Conservation (phyloP, 306 rosid genomes). For the Cotoneaster glaucophyllus region DNA sequence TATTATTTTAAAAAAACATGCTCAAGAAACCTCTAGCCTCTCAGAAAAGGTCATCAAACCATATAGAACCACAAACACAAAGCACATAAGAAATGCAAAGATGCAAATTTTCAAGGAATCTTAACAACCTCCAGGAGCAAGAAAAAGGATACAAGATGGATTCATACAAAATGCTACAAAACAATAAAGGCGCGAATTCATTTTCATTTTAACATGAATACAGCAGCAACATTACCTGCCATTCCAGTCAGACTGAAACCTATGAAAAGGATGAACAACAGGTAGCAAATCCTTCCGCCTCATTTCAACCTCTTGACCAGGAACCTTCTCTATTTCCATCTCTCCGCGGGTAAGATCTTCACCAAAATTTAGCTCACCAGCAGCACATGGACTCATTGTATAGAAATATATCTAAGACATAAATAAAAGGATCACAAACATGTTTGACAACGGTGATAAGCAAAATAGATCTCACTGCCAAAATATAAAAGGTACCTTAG, state of each 20-base stretch:
- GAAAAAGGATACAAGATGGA: not conserved
- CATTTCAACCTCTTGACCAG: conserved; percentile 62
- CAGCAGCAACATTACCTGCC: conserved; percentile 52
- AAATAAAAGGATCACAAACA: conserved; percentile 21
- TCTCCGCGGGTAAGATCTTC: conserved; percentile 49
- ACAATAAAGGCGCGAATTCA: not conserved
- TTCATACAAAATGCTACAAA: not conserved
- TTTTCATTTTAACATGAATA: not conserved
- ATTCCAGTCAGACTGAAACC: conserved; percentile 58
- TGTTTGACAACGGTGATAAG: conserved; percentile 12
- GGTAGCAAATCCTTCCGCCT: conserved; percentile 80
- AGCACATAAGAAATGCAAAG: not conserved
- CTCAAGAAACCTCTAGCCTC: not conserved
- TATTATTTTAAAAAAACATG: not conserved
- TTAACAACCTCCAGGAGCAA: not conserved
- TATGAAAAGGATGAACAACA: conserved; percentile 61
- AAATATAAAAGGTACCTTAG: conserved; percentile 52
- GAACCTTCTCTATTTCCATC: conserved; percentile 72
- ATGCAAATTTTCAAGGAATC: not conserved
- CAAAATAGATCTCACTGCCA: conserved; percentile 6
- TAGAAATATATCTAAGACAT: conserved; percentile 60
- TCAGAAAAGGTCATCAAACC: not conserved
- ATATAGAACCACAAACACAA: not conserved
- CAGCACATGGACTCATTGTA: conserved; percentile 46
- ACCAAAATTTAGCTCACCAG: conserved; percentile 30